Evolutionary conservation across 371 early-diverging fungal genomes (phyloP).

Genomic region (Phascolomyces articulosus): DNA sequence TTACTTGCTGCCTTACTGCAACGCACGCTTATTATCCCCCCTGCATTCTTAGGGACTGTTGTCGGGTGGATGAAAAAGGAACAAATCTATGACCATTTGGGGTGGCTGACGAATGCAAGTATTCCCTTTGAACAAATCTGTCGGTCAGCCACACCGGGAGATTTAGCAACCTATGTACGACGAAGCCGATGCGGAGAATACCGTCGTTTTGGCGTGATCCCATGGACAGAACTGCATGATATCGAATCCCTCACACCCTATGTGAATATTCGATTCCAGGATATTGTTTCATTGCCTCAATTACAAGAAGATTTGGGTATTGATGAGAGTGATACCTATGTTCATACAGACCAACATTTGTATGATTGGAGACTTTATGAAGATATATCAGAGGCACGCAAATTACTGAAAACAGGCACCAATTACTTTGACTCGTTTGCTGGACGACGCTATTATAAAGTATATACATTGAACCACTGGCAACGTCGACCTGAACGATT

Average conservation of each 20-base stretch:
- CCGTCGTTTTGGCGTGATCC: slow-evolving; percentile 28
- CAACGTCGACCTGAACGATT: slow-evolving; percentile 26
- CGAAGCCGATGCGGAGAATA: slow-evolving; percentile 33
- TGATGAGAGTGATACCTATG: slow-evolving; percentile 28
- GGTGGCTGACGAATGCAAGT: slow-evolving; percentile 37
- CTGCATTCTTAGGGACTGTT: slow-evolving; percentile 47
- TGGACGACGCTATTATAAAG: slow-evolving; percentile 34
- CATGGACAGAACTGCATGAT: slow-evolving; percentile 41
- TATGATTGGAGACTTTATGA: slow-evolving; percentile 54
- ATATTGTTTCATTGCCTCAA: slow-evolving; percentile 20
- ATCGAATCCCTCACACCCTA: slow-evolving; percentile 17
- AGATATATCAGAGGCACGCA: slow-evolving; percentile 17
- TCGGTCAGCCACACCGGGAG: slow-evolving; percentile 22
- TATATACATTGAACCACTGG: slow-evolving; percentile 28
- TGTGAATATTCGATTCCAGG: slow-evolving; percentile 25
- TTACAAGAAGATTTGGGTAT: slow-evolving; percentile 29
- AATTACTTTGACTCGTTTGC: slow-evolving; percentile 44
- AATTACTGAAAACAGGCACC: slow-evolving; percentile 15
- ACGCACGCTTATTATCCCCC: slow-evolving; percentile 62
- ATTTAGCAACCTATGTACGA: slow-evolving; percentile 22
- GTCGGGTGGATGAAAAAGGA: slow-evolving; percentile 39
- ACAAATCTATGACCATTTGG: slow-evolving; percentile 21
- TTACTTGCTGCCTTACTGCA: slow-evolving; percentile 52
- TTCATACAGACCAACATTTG: slow-evolving; percentile 36
- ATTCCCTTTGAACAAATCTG: slow-evolving; percentile 25